Evolutionary conservation across 163 green algal species (phyloP).

Genomic region (Chlorella variabilis): DNA sequence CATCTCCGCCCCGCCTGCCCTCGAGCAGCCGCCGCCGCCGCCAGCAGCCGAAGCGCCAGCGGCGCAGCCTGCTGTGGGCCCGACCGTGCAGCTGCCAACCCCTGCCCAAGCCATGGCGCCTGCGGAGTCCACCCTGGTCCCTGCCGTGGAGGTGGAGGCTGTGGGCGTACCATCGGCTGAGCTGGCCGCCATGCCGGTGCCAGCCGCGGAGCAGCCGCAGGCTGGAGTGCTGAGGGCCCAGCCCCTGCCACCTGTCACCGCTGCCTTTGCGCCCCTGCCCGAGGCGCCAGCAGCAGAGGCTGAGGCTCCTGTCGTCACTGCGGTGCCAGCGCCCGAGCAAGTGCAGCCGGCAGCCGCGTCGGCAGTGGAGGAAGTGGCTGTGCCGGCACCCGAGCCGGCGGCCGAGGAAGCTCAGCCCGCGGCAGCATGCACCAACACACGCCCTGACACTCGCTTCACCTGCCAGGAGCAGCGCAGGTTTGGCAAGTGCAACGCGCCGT

Average conservation of each 20-base stretch:
- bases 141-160: background rate
- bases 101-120: background rate
- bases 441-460: too few species aligned
- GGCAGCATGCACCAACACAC: too few species aligned
- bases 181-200: background rate
- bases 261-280: too few species aligned
- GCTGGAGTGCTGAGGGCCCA: background rate
- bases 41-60: too few species aligned
- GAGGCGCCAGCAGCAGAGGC: background rate
- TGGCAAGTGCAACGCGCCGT: too few species aligned
- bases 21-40: too few species aligned
- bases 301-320: background rate
- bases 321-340: too few species aligned
- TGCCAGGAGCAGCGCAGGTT: too few species aligned
- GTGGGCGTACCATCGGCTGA: background rate
- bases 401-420: background rate
- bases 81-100: background rate
- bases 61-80: background rate
- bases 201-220: background rate
- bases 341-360: too few species aligned
- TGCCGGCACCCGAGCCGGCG: background rate
- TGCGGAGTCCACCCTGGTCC: background rate
- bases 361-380: too few species aligned
- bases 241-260: too few species aligned
- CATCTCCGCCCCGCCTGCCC: too few species aligned